phyloP scores from a whole-genome alignment of 225 moss, liverwort and hornwort genomes.

The Polytrichum formosum region DNA sequence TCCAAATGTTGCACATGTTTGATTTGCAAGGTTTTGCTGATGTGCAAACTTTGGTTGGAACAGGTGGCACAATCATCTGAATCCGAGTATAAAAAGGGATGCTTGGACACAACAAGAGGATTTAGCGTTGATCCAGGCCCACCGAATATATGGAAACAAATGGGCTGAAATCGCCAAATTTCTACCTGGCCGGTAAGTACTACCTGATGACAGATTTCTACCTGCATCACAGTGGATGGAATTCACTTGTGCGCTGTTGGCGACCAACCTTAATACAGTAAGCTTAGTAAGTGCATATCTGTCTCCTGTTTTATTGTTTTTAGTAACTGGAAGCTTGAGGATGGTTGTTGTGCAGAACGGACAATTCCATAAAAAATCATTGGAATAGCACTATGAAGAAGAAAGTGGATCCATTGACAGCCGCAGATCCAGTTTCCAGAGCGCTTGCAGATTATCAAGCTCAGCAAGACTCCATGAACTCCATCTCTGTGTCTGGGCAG shows the following conservation, averaged over 20 bases:
- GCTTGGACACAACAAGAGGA: slow-evolving; percentile 98
- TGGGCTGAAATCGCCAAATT: slow-evolving; percentile 99
- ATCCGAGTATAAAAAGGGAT: slow-evolving; percentile 95
- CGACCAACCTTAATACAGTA: slow-evolving; percentile 20
- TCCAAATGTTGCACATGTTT: too few relatives aligned
- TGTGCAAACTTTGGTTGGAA: not conserved
- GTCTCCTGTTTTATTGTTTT: slow-evolving; percentile 14
- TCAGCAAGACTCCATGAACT: slow-evolving; percentile 74
- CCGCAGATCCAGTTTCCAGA: slow-evolving; percentile 85
- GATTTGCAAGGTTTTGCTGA: too few relatives aligned
- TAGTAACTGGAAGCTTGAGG: not conserved
- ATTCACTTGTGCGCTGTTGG: slow-evolving; percentile 37
- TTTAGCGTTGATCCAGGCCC: slow-evolving; percentile 77
- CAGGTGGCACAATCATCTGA: slow-evolving; percentile 99
- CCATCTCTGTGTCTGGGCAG: slow-evolving; percentile 11
- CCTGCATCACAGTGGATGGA: not conserved
- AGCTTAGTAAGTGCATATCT: slow-evolving; percentile 24
- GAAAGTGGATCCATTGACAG: slow-evolving; percentile 85
- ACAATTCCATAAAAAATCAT: slow-evolving; percentile 98
- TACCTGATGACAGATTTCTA: not conserved
- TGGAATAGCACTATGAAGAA: slow-evolving; percentile 99
- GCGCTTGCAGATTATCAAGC: slow-evolving; percentile 90
- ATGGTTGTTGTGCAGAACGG: slow-evolving; percentile 57
- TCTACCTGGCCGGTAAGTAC: slow-evolving; percentile 77
- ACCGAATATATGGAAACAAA: slow-evolving; percentile 87